Conservation (phyloP, 495 filamentous ascomycete species). For the Annulohypoxylon bovei region DNA sequence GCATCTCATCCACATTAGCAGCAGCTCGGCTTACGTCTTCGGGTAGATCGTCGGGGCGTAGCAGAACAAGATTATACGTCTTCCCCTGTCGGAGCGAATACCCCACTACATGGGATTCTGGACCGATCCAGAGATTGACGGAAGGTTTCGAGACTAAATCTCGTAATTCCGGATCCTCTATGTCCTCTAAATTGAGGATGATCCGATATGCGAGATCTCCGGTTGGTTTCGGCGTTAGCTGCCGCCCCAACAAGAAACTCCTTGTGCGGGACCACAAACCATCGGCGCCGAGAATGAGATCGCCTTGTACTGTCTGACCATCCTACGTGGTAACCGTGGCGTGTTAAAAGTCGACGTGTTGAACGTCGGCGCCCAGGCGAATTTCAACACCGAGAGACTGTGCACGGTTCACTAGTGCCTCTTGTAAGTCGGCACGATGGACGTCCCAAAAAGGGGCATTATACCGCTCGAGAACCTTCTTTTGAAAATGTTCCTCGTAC, state of each 20-base stretch:
- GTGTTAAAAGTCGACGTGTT: conserved; percentile 51
- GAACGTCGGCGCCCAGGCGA: conserved; percentile 49
- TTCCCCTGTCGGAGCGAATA: conserved; percentile 63
- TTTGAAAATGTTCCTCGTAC: conserved; percentile 59
- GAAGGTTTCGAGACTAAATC: conserved; percentile 62
- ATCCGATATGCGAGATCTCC: conserved; percentile 72
- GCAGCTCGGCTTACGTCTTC: conserved; percentile 53
- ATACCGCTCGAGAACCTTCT: conserved; percentile 55
- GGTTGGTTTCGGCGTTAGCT: conserved; percentile 59
- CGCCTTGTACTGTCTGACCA: conserved; percentile 52
- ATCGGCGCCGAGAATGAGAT: conserved; percentile 65
- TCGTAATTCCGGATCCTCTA: conserved; percentile 57
- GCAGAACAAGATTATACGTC: conserved; percentile 68
- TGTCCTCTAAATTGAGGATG: conserved; percentile 59
- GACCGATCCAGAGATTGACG: conserved; percentile 78
- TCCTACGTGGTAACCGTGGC: conserved; percentile 51
- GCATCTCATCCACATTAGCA: conserved; percentile 60
- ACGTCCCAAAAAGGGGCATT: conserved; percentile 63
- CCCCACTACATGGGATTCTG: conserved; percentile 64
- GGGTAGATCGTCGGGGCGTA: conserved; percentile 63
- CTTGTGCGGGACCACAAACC: conserved; percentile 64
- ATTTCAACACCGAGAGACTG: conserved; percentile 54
- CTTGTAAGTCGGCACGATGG: conserved; percentile 65
- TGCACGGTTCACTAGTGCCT: conserved; percentile 53
- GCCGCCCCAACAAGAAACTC: conserved; percentile 53